Evolutionary conservation across 2,329 filamentous ascomycete genomes (phyloP).

Genomic region (Penicillium sp.): DNA sequence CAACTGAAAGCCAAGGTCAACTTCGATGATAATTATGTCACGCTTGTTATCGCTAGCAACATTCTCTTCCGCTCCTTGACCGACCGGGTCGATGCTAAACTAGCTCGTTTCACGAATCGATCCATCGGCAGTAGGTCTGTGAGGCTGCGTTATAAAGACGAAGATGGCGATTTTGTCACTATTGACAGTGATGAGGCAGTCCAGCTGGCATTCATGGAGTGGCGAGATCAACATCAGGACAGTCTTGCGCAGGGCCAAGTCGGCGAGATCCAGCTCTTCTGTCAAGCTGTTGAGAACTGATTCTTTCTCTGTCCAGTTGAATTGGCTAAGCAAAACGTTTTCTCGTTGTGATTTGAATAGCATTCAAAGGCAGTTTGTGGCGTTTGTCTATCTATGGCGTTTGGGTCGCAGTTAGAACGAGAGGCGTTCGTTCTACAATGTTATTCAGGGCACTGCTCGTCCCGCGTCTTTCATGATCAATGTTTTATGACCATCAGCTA

Average conservation of each 20-base stretch:
- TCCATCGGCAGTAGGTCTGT: slow-evolving; percentile 79
- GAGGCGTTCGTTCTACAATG: slow-evolving; percentile 10
- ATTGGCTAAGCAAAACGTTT: neutral
- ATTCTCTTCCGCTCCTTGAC: slow-evolving; percentile 91
- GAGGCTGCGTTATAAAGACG: slow-evolving; percentile 84
- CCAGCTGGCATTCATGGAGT: slow-evolving; percentile 90
- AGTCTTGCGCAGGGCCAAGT: slow-evolving; percentile 63
- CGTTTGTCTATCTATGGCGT: slow-evolving; percentile 19
- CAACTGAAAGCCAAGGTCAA: slow-evolving; percentile 96
- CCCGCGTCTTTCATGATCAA: neutral
- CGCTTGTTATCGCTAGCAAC: slow-evolving; percentile 91
- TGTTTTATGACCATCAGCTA: neutral
- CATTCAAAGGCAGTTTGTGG: slow-evolving; percentile 25
- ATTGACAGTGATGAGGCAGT: slow-evolving; percentile 97
- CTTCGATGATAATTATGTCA: slow-evolving; percentile 86
- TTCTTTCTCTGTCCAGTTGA: neutral
- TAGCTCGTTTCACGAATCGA: slow-evolving; percentile 78
- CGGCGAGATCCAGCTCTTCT: slow-evolving; percentile 87
- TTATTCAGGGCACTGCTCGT: neutral
- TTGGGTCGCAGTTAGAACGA: slow-evolving; percentile 15
- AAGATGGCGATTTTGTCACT: slow-evolving; percentile 87
- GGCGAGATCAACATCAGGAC: slow-evolving; percentile 71
- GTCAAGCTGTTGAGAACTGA: slow-evolving; percentile 52
- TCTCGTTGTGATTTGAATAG: slow-evolving; percentile 10
- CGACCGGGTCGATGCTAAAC: slow-evolving; percentile 92